These are phyloP conservation scores for Talaromyces trachyspermus DNA, from an alignment of 495 filamentous ascomycete species.

Conservation along the genomic window DNA sequence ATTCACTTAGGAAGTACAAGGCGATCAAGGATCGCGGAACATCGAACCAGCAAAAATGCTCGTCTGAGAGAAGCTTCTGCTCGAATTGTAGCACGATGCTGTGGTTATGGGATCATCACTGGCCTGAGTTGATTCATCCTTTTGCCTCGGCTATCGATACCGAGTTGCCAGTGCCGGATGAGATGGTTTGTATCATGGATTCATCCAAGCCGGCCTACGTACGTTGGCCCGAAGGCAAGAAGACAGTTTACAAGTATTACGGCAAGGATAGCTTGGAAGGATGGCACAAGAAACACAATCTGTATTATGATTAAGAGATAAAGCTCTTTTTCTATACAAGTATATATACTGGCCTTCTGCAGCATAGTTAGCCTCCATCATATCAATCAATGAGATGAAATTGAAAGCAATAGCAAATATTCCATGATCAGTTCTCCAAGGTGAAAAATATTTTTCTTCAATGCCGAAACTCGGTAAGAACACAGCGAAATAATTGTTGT, in stretches of 20 bases:
- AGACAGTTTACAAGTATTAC: conserved; percentile 37
- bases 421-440: conserved; percentile 85
- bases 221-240: conserved; percentile 45
- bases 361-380: background rate
- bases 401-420: conserved; percentile 3
- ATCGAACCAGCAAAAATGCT: conserved; percentile 30
- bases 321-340: too few relatives aligned
- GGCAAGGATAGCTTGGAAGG: conserved; percentile 38
- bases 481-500: conserved; percentile 66
- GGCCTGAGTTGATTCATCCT: conserved; percentile 50
- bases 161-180: conserved; percentile 40
- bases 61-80: conserved; percentile 47
- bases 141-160: conserved; percentile 53
- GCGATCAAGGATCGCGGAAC: conserved; percentile 45
- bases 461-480: conserved; percentile 65
- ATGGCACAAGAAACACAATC: conserved; percentile 44
- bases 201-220: conserved; percentile 45
- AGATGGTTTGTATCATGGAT: conserved; percentile 46
- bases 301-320: conserved; percentile 20
- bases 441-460: conserved; percentile 78
- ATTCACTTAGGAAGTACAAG: conserved; percentile 38
- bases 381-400: background rate
- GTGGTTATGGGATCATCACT: conserved; percentile 41
- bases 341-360: background rate
- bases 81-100: conserved; percentile 46